Conservation (phyloP, 345 rosid species). For the Arabidopsis suecica region DNA sequence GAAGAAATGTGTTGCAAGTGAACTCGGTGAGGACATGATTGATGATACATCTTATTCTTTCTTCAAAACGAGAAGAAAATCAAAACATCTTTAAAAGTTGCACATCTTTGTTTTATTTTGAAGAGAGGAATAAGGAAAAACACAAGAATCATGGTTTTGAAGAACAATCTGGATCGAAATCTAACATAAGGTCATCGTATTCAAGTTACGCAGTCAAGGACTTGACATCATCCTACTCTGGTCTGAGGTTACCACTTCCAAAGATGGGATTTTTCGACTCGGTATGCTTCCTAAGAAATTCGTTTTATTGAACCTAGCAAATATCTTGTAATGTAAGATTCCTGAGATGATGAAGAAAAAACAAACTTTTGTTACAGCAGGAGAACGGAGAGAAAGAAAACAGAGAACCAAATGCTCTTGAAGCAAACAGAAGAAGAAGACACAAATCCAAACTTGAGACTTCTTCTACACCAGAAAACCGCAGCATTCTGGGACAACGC, state of each 20-base stretch:
- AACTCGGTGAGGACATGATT: slow-evolving; percentile 33
- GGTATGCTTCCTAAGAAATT: slow-evolving; percentile 24
- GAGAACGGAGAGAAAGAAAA: slow-evolving; percentile 41
- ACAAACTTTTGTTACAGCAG: slow-evolving; percentile 19
- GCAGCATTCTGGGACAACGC: slow-evolving; percentile 37
- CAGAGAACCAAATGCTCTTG: slow-evolving; percentile 33
- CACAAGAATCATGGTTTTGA: slow-evolving; percentile 20
- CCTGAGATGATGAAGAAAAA: slow-evolving; percentile 5
- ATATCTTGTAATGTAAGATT: not conserved
- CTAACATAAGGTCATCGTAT: slow-evolving; percentile 26
- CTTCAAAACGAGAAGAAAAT: not conserved
- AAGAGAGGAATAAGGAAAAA: slow-evolving; percentile 26
- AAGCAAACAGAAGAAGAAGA: slow-evolving; percentile 24
- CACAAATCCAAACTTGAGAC: slow-evolving; percentile 31
- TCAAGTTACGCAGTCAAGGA: slow-evolving; percentile 11
- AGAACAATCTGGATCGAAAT: slow-evolving; percentile 38
- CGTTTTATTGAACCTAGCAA: not conserved
- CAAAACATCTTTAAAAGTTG: not conserved
- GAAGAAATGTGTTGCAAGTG: slow-evolving; percentile 27
- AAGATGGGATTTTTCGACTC: slow-evolving; percentile 40
- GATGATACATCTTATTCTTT: not conserved
- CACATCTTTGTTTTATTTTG: not conserved
- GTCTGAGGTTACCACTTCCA: slow-evolving; percentile 39
- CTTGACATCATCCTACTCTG: slow-evolving; percentile 34
- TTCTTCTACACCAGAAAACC: slow-evolving; percentile 12